Base-by-base conservation (phyloP, 257 asterid species). In the Linaria vulgaris region DNA sequence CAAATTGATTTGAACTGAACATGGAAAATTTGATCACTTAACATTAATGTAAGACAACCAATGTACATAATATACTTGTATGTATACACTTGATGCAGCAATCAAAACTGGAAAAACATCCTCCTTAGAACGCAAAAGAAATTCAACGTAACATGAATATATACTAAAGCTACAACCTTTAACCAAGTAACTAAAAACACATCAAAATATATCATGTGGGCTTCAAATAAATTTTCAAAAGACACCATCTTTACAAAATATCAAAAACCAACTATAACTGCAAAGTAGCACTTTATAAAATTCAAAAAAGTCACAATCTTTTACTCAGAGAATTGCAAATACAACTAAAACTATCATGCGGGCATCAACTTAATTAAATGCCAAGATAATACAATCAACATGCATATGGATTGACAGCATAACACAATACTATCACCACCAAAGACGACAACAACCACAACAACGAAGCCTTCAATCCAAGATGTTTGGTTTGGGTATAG, bases 251-350 rank as follows among this genome's bases (percentile, higher is more conserved):
- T 79, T 31, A 63, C 67, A 59, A 53, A 20, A 59, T 27, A n/a
- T 24, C 22, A 45, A 59, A 14, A 46, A 9, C 24, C 61, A 47
- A 57, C 5, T 3, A 22, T 19, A 27, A 12, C 23, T 63, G 63
- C 44, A 46, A 43, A 54, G 38, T 54, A 56, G 70, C 69, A 63
- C 69, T 67, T 47, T 21, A 38, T 63, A 61, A 60, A 19, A 6
- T 56, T 54, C 49, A 56, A 64, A 76, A 27, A 68, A 74, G 69
- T 24, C 57, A 21, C 61, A 21, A 69, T 56, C 64, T 69, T 72
- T 78, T 38, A 48, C 47, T 23, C 24, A 63, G 1, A 41, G n/a
- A 52, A 17, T 55, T 54, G 54, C 62, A 43, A 49, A 41, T 27
- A 50, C 68, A 51, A 48, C 37, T 46, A 45, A 63, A 78, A 61